Base-by-base conservation (phyloP, 345 rosid species). In the Jatropha curcas region DNA sequence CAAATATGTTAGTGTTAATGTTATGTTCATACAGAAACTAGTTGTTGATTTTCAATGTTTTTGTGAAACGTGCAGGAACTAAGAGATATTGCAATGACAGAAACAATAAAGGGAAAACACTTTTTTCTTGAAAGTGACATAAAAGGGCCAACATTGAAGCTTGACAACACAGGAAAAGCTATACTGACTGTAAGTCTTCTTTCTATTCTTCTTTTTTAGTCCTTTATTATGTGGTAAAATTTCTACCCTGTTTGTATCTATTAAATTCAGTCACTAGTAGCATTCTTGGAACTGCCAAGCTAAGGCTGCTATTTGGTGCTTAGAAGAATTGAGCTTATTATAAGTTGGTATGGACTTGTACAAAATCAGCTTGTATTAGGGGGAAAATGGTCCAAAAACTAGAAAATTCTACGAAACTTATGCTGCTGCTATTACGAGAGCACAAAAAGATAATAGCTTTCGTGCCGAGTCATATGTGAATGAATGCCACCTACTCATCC, bases 131-230 rank as follows among this genome's bases (percentile, higher is more conserved):
- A 91, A 82, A 73, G 79, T 48, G 97, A 91, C 77, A 85, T 93
- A 66, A 89, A 83, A 77, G 97, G 97, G 70, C 97, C 96, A 30
- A 66, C 76, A 60, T 74, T 93, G 87, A 93, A 91, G 86, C 92
- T 89, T 82, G 17, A 92, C 85, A 90, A 94, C 71, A 90, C 98
- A 53, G 97, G 98, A 78, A 94, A 92, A 83, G 86, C 97, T 30
- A 92, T 87, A 69, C 79, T 95, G 59, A 95, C 98, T 0, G 97
- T 92, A 71, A 84, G 93, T 86, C 35, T 34, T 46, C 6, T 39
- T 19, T 30, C 7, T 2, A 5, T 2, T 45, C 63, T 59, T 31
- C 53, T 45, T 11, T 30, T 55, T 48, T 22, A 37, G n/a, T 22
- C 27, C 37, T 30, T 37, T 20, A 58, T 13, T 35, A 10, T 30